phyloP scores from a whole-genome alignment of 176 grass and related monocot species.

The Raddia distichophylla region DNA sequence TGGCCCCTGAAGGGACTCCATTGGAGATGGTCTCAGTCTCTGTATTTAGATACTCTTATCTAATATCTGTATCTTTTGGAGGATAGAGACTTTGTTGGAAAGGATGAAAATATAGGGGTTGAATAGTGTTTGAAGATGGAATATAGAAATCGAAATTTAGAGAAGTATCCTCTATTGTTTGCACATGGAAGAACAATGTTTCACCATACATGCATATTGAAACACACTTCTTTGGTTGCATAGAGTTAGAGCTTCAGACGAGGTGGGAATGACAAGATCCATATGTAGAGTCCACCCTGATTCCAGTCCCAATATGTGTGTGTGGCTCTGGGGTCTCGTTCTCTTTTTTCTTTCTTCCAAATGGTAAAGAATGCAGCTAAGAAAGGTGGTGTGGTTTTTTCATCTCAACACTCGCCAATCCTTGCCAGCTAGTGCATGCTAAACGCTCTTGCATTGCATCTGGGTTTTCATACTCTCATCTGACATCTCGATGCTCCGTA shows the following conservation, averaged over 20 bases:
- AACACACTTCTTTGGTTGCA: not conserved
- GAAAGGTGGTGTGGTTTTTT: not conserved
- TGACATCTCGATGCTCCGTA: not conserved
- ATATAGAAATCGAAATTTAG: too few species aligned
- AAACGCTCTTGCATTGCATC: not conserved
- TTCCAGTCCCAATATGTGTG: not conserved
- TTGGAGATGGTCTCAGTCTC: too few species aligned
- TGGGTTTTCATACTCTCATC: not conserved
- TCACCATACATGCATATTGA: slow-evolving; percentile 24
- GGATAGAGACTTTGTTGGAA: too few species aligned
- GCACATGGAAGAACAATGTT: not conserved
- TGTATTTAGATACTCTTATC: too few species aligned
- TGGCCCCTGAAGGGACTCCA: too few species aligned
- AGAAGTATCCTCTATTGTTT: not conserved
- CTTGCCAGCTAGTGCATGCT: not conserved
- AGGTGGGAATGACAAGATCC: not conserved
- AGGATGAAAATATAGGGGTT: too few species aligned
- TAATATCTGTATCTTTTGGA: too few species aligned
- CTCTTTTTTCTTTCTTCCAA: not conserved
- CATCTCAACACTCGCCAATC: slow-evolving; percentile 10
- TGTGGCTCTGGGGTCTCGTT: not conserved
- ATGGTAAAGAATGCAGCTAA: not conserved
- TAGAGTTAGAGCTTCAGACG: not conserved
- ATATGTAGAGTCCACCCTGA: not conserved
- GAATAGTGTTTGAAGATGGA: too few species aligned